Percentiles rank a stretch among this genome's conserved stretches.
phyloP scores from a whole-genome alignment of 108 stramenopile genomes.

The Nitzschia sp. region DNA sequence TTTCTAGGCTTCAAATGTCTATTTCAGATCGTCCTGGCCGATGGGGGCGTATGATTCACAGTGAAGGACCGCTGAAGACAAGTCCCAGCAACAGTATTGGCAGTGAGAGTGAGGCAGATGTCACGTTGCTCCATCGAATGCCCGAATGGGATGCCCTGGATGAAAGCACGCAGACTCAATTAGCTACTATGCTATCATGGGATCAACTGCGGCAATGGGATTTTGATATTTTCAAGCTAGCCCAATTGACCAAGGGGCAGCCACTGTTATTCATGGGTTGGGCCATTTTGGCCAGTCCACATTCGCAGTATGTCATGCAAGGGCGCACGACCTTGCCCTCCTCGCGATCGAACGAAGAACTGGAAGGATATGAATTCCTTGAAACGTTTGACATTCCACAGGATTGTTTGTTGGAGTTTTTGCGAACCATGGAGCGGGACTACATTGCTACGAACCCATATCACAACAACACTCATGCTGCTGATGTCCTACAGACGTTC shows the following conservation, averaged over 20 bases:
- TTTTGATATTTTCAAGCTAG: slow-evolving; percentile 59
- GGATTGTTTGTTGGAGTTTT: slow-evolving; percentile 35
- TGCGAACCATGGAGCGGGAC: slow-evolving; percentile 38
- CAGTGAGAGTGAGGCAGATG: background rate
- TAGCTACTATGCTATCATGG: slow-evolving; percentile 43
- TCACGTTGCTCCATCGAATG: no score
- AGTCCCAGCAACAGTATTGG: background rate
- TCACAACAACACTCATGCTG: slow-evolving; percentile 64
- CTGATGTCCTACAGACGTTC: slow-evolving; percentile 62
- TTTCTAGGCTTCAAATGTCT: background rate
- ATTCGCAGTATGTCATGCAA: slow-evolving; percentile 49
- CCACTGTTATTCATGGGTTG: slow-evolving; percentile 55
- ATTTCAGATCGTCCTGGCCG: no score
- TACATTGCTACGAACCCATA: slow-evolving; percentile 47
- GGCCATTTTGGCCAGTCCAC: slow-evolving; percentile 59
- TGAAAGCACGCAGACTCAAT: background rate
- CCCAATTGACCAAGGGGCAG: slow-evolving; percentile 40
- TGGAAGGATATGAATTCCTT: slow-evolving; percentile 44
- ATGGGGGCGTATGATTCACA: no score
- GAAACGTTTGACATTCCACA: slow-evolving; percentile 35
- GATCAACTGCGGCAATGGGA: slow-evolving; percentile 55
- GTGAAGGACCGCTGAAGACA: background rate
- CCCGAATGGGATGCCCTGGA: slow-evolving; percentile 7
- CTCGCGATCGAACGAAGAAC: slow-evolving; percentile 1
- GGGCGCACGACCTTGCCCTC: slow-evolving; percentile 1